These are phyloP conservation scores for Taiozyma onychis DNA, from an alignment of 1,139 yeast genomes.

Conservation along the genomic window DNA sequence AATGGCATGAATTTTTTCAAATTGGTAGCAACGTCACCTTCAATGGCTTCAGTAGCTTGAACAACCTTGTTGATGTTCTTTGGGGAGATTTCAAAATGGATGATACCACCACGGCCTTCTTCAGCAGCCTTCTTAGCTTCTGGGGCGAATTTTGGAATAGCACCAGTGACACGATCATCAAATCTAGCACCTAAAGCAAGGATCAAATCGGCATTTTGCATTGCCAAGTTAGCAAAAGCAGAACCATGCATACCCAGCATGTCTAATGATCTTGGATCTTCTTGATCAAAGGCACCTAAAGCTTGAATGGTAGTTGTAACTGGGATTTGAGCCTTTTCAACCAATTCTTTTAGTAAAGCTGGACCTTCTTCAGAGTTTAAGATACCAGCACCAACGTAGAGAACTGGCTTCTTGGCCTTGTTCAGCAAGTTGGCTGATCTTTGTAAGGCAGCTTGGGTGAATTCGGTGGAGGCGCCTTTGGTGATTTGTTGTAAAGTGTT, in stretches of 20 bases:
- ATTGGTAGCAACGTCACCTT: constrained; percentile 88
- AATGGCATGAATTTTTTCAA: constrained; percentile 68
- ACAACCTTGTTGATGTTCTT: constrained; percentile 97
- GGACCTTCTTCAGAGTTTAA: constrained; percentile 82
- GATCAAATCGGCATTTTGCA: constrained; percentile 89
- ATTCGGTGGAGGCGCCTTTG: constrained; percentile 65
- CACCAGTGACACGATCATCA: constrained; percentile 96
- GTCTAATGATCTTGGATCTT: constrained; percentile 83
- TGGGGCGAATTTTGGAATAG: constrained; percentile 86
- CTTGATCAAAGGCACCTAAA: constrained; percentile 90
- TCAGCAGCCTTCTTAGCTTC: constrained; percentile 83
- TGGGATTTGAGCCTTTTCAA: constrained; percentile 89
- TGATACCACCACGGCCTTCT: constrained; percentile 89
- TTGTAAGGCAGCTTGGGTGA: constrained; percentile 66
- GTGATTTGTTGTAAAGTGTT: constrained; percentile 70
- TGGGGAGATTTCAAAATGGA: constrained; percentile 93
- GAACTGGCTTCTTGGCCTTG: constrained; percentile 78
- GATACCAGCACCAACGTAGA: constrained; percentile 91
- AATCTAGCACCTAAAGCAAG: constrained; percentile 95
- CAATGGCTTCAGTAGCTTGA: constrained; percentile 93
- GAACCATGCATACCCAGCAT: constrained; percentile 99
- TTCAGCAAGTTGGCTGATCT: constrained; percentile 77
- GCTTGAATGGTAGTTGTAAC: constrained; percentile 95
- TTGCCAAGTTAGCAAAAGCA: constrained; percentile 91
- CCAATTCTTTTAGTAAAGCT: constrained; percentile 65